phyloP scores from a whole-genome alignment of 2,329 filamentous ascomycete species.

The Neurospora crassa region DNA sequence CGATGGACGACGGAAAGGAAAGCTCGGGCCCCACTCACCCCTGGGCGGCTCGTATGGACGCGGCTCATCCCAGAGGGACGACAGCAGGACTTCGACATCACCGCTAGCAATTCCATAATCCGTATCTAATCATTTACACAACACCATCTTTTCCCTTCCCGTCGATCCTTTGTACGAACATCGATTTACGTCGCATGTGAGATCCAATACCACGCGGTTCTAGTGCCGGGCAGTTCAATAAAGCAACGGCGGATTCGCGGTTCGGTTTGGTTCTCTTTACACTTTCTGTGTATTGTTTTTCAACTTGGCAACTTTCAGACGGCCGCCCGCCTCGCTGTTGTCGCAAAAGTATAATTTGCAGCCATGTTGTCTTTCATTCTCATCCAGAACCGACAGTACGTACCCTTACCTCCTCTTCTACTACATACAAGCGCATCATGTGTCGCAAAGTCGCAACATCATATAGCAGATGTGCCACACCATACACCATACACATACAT shows the following conservation, averaged over 20 bases:
- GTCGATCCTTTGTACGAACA: background rate
- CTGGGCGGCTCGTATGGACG: background rate
- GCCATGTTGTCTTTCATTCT: slow-evolving; percentile 74
- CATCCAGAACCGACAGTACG: slow-evolving; percentile 79
- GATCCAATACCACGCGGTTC: background rate
- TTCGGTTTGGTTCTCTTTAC: background rate
- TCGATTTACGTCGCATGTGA: background rate
- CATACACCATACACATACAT: too few relatives aligned
- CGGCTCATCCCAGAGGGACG: background rate
- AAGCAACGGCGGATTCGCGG: background rate
- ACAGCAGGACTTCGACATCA: background rate
- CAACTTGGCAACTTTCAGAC: background rate
- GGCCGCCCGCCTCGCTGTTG: background rate
- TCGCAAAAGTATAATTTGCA: slow-evolving; percentile 3
- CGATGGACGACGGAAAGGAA: background rate
- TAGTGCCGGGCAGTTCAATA: background rate
- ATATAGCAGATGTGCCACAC: background rate
- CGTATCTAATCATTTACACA: background rate
- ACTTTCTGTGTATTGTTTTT: background rate
- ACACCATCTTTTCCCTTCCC: background rate
- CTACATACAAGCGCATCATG: background rate
- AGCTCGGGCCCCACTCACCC: background rate
- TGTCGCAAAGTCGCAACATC: background rate
- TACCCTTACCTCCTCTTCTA: slow-evolving; percentile 1
- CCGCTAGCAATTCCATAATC: background rate